Conservation (phyloP, 1,284 basidiomycete genomes). For the Coniferiporia sulphurascens region DNA sequence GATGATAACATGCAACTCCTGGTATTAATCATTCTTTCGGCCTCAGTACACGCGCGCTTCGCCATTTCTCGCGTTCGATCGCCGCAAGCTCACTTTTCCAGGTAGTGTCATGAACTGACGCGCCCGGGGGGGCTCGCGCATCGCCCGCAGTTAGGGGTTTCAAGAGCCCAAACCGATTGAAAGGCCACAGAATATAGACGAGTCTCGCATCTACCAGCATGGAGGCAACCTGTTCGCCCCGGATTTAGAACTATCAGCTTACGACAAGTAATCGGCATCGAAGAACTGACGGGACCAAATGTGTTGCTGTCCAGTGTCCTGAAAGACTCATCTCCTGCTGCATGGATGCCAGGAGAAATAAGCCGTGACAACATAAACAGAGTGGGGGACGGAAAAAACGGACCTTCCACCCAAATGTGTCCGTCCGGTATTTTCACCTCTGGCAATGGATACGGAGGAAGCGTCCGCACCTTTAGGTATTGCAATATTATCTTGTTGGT, state of each 20-base stretch:
- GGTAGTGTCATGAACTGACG: background rate
- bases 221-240: background rate
- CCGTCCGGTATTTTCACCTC: slow-evolving; percentile 54
- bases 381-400: slow-evolving; percentile 15
- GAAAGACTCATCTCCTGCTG: slow-evolving; percentile 57
- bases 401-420: slow-evolving; percentile 73
- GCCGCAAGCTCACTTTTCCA: background rate
- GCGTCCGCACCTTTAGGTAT: slow-evolving; percentile 42
- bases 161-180: background rate
- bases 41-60: background rate
- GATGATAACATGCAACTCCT: no score
- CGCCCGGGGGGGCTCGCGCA: background rate
- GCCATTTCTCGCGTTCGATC: background rate
- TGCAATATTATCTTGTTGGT: slow-evolving; percentile 12
- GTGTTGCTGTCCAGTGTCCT: slow-evolving; percentile 67
- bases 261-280: background rate
- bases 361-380: background rate
- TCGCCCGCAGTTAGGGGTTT: background rate
- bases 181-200: background rate
- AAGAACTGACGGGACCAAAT: slow-evolving; percentile 57
- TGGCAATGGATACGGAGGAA: slow-evolving; percentile 63
- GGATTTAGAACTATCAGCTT: no score
- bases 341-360: slow-evolving; percentile 8
- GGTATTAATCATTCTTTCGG: no score
- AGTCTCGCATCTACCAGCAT: background rate